Conservation (phyloP, 2,329 filamentous ascomycete species). For the Dothideomycetidae sp. region DNA sequence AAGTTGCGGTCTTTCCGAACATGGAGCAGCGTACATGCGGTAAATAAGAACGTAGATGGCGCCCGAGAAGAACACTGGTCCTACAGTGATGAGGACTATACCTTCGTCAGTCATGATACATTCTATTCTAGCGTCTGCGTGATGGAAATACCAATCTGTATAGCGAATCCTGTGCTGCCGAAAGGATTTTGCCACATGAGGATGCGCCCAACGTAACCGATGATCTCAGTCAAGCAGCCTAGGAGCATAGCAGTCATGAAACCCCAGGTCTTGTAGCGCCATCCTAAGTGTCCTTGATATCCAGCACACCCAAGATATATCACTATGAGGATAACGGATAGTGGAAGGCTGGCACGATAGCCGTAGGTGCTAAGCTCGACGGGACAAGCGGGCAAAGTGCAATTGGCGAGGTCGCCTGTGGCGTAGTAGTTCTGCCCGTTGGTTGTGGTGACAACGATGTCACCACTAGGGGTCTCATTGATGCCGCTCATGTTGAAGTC, state of each 20-base stretch:
- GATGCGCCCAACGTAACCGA: constrained; percentile 31
- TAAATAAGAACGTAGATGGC: constrained; percentile 48
- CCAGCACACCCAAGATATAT: constrained; percentile 22
- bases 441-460: too few species aligned
- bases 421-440: too few species aligned
- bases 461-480: too few species aligned
- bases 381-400: constrained; percentile 19
- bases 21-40: neutral
- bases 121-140: too few species aligned
- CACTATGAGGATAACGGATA: constrained; percentile 28
- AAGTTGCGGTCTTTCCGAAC: neutral
- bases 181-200: constrained; percentile 30
- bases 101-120: too few species aligned
- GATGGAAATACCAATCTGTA: too few species aligned
- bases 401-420: too few species aligned
- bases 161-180: constrained; percentile 28
- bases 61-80: constrained; percentile 49
- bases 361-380: constrained; percentile 25
- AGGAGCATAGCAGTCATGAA: constrained; percentile 29
- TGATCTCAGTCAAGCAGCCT: constrained; percentile 28
- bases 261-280: constrained; percentile 26
- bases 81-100: constrained; percentile 47
- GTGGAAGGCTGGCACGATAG: constrained; percentile 25
- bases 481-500: too few species aligned
- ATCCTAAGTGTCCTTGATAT: constrained; percentile 21